Conservation (phyloP, 176 grass and related monocot genomes). For the Musa acuminata region DNA sequence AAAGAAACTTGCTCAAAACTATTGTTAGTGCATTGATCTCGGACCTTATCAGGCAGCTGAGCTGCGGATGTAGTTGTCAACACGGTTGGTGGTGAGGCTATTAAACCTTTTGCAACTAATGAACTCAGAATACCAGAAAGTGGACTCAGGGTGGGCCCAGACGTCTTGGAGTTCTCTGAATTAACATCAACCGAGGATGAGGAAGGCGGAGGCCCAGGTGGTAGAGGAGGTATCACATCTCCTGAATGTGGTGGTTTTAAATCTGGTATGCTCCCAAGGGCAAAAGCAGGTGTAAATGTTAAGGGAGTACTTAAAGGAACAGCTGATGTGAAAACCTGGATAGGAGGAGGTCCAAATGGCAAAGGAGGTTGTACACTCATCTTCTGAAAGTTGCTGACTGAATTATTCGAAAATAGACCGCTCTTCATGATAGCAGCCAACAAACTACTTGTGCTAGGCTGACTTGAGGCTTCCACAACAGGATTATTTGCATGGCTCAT, state of each 20-base stretch:
- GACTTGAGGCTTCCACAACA: slow-evolving; percentile 18
- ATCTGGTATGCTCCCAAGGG: slow-evolving; percentile 3
- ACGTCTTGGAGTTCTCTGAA: slow-evolving; percentile 20
- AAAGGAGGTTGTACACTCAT: slow-evolving; percentile 31
- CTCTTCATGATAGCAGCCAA: slow-evolving; percentile 60
- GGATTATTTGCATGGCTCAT: slow-evolving; percentile 11
- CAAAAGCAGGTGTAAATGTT: not conserved
- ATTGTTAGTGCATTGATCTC: slow-evolving; percentile 9
- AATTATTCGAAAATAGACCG: slow-evolving; percentile 40
- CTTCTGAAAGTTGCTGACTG: slow-evolving; percentile 19
- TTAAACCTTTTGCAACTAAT: slow-evolving; percentile 86
- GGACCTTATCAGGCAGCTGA: slow-evolving; percentile 22
- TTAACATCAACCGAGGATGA: slow-evolving; percentile 19
- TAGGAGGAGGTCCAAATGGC: slow-evolving; percentile 32
- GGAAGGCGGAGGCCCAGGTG: slow-evolving; percentile 46
- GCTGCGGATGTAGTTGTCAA: slow-evolving; percentile 17
- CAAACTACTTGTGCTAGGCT: slow-evolving; percentile 38
- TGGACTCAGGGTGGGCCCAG: slow-evolving; percentile 28
- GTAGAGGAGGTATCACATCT: slow-evolving; percentile 49
- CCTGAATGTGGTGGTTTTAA: slow-evolving; percentile 2
- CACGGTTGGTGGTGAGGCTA: slow-evolving; percentile 54
- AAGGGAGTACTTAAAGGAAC: slow-evolving; percentile 15
- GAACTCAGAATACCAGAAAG: slow-evolving; percentile 85
- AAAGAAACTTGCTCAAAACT: slow-evolving; percentile 19
- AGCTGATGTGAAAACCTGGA: slow-evolving; percentile 15